phyloP scores from a whole-genome alignment of 352 stramenopile genomes.

The Globisporangium camurandrum region DNA sequence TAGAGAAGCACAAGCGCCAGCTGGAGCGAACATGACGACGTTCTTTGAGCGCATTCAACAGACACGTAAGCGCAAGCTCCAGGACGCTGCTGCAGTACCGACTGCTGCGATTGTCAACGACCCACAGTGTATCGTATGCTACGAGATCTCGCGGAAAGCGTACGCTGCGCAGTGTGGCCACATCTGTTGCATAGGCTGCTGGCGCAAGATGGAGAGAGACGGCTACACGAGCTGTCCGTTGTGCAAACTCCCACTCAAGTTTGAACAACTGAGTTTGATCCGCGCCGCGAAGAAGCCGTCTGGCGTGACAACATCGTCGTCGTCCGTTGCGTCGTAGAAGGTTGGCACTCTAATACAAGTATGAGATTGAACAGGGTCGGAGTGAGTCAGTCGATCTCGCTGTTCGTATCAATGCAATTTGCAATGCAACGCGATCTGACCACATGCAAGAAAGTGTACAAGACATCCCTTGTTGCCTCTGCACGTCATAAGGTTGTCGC shows the following conservation, averaged over 20 bases:
- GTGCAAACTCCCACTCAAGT: constrained; percentile 67
- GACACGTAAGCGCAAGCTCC: constrained; percentile 43
- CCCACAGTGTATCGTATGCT: constrained; percentile 81
- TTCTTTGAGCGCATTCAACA: constrained; percentile 71
- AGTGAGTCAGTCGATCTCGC: no score
- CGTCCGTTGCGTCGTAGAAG: no score
- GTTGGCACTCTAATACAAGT: no score
- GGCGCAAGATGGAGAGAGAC: constrained; percentile 82
- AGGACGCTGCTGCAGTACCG: constrained; percentile 12
- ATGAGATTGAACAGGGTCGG: no score
- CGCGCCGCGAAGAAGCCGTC: constrained; percentile 36
- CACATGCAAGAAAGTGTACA: no score
- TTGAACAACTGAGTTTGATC: constrained; percentile 67
- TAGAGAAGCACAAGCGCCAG: not conserved
- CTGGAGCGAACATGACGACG: constrained; percentile 18
- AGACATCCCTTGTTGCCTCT: no score
- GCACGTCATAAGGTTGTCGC: no score
- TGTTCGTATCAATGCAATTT: no score
- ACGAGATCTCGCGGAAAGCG: constrained; percentile 71
- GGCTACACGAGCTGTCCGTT: constrained; percentile 67
- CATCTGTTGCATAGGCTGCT: constrained; percentile 77
- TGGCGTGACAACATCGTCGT: not conserved
- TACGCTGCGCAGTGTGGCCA: constrained; percentile 74
- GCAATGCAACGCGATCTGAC: no score
- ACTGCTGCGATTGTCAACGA: constrained; percentile 57